Percentiles rank a stretch among this genome's conserved stretches.
These are phyloP conservation scores for Camelina hispida DNA, from an alignment of 345 rosid species.

Conservation along the genomic window DNA sequence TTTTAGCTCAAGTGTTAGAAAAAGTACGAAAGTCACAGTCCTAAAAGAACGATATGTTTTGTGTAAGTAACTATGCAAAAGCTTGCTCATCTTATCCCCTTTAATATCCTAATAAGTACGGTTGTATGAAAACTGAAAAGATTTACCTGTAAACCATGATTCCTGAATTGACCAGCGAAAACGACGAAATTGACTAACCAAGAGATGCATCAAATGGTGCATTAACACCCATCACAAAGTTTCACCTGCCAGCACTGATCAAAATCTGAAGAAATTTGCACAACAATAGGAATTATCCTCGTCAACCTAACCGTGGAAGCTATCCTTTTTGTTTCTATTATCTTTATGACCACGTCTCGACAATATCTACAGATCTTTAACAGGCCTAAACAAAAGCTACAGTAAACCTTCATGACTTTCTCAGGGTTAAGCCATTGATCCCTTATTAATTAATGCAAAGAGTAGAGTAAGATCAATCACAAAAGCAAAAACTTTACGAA, in stretches of 20 bases:
- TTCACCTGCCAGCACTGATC: conserved; percentile 27
- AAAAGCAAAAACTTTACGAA: conserved; percentile 12
- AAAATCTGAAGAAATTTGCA: conserved; percentile 9
- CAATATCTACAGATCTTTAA: conserved; percentile 26
- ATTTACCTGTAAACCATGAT: conserved; percentile 25
- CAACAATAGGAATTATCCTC: conserved; percentile 7
- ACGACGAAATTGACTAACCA: conserved; percentile 11
- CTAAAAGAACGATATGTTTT: conserved; percentile 19
- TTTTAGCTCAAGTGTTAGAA: conserved; percentile 1
- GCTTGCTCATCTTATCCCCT: neutral
- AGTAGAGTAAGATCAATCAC: conserved; percentile 23
- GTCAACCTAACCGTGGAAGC: conserved; percentile 8
- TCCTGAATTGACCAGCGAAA: conserved; percentile 6
- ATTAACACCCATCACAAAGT: conserved; percentile 1
- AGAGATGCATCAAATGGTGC: conserved; percentile 1
- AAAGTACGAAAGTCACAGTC: conserved; percentile 6
- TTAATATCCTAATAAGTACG: neutral
- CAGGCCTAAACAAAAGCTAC: conserved; percentile 2
- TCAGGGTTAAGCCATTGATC: conserved; percentile 14
- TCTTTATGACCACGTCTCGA: conserved; percentile 16
- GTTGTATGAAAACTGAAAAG: conserved; percentile 14
- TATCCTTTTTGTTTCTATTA: conserved; percentile 16
- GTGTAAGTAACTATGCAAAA: conserved; percentile 31
- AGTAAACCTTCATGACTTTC: neutral
- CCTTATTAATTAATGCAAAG: neutral